Base-by-base conservation (phyloP, 1,284 basidiomycete genomes). In the Kalmanozyma brasiliensis region DNA sequence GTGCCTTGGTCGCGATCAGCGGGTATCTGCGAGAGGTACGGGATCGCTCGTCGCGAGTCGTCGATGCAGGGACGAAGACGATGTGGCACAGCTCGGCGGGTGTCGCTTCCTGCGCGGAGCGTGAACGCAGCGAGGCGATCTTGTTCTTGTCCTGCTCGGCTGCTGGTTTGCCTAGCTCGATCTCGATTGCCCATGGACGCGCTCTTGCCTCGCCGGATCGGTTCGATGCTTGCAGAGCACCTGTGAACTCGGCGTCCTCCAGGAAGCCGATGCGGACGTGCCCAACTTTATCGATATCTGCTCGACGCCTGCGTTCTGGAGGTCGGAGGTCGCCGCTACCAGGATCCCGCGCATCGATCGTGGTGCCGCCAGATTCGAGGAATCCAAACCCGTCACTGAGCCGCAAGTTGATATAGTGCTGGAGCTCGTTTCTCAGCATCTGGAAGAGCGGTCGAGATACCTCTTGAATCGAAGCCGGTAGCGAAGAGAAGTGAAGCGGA, bases 341-440 rank as follows among this genome's bases (percentile, higher is more conserved):
- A 2, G 58, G 37, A 47, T 66, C 63, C 3, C 63, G 52, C 34
- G 63, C 49, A 23, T 66, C 49, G 30, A 58, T 62, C 4, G 49
- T 52, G 7, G 55, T 40, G 11, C 52, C 55, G 6, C 30, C 45
- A 4, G 49, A 44, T 36, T 71, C 62, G 26, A 71, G 47, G 30
- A 71, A 71, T 0, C 63, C 68, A 30, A 66, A 58, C 1, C 68
- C 68, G 23, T 71, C 68, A 20, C 62, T 71, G 13, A 71, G 55
- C n/a, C 68, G 62, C 43, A 71, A 29, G 19, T 71, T 71, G 48
- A 71, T 61, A 19, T 71, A 71, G 22, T 56, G 53, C 1, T 59
- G 58, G 2, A 71, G 40, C 37, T 71, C 68, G 26, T 49, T 46
- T 13, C 46, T 43, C 11, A 71, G 59, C 44, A 66, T 52, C 38